These are phyloP conservation scores for Porphyrellus cyaneotinctus DNA, from an alignment of 768 basidiomycete species.

Conservation along the genomic window DNA sequence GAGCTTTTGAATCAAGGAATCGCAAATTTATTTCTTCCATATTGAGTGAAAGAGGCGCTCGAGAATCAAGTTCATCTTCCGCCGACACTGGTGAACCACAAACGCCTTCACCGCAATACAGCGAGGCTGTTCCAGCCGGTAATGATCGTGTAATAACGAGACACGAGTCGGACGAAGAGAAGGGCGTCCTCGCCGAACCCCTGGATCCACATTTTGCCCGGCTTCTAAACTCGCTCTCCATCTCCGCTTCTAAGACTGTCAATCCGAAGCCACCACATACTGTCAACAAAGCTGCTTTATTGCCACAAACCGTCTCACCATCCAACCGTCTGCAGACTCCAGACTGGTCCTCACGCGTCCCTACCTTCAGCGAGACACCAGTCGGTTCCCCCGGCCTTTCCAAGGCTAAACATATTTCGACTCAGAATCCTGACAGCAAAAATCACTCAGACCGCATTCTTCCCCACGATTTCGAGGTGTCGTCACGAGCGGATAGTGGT, in stretches of 20 bases:
- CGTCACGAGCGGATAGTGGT: background rate
- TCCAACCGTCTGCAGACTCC: slow-evolving; percentile 21
- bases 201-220: slow-evolving; percentile 72
- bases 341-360: slow-evolving; percentile 33
- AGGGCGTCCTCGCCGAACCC: slow-evolving; percentile 24
- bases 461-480: background rate
- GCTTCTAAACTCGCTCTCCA: slow-evolving; percentile 56
- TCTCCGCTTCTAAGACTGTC: slow-evolving; percentile 44
- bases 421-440: slow-evolving; percentile 6
- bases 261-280: slow-evolving; percentile 9
- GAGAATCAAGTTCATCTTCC: slow-evolving; percentile 67
- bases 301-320: slow-evolving; percentile 9
- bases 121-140: slow-evolving; percentile 33
- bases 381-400: slow-evolving; percentile 6
- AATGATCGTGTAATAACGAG: slow-evolving; percentile 18
- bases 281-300: slow-evolving; percentile 3
- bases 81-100: slow-evolving; percentile 57
- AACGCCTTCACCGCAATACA: slow-evolving; percentile 60
- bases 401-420: slow-evolving; percentile 2
- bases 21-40: slow-evolving; percentile 32
- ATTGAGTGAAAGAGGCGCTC: slow-evolving; percentile 36
- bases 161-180: slow-evolving; percentile 34
- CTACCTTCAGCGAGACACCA: slow-evolving; percentile 16
- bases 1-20: slow-evolving; percentile 31
- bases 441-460: background rate